phyloP scores from a whole-genome alignment of 768 basidiomycete species.

The Lactarius hengduanensis region DNA sequence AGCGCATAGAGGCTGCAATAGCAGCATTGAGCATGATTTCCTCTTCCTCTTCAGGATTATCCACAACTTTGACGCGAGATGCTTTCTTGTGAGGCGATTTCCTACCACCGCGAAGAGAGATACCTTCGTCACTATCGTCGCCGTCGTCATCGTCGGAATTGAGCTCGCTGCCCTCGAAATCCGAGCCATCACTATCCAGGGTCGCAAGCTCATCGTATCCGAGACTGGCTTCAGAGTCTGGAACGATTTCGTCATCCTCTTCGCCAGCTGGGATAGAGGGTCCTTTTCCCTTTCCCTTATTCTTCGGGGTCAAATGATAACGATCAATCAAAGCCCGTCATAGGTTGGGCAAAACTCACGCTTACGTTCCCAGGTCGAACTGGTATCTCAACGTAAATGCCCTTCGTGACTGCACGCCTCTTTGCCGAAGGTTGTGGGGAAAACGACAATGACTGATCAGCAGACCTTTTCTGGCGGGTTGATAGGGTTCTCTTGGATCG shows the following conservation, averaged over 20 bases:
- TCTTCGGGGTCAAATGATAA: slow-evolving; percentile 20
- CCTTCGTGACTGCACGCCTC: slow-evolving; percentile 26
- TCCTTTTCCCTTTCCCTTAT: slow-evolving; percentile 25
- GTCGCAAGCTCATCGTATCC: slow-evolving; percentile 23
- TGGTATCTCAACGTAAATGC: slow-evolving; percentile 32
- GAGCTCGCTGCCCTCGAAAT: slow-evolving; percentile 52
- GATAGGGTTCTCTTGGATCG: slow-evolving; percentile 20
- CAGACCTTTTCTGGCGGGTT: slow-evolving; percentile 27
- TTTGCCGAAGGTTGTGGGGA: slow-evolving; percentile 28
- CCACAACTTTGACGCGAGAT: slow-evolving; percentile 5
- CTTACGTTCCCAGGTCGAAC: slow-evolving; percentile 18
- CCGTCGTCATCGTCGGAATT: slow-evolving; percentile 34
- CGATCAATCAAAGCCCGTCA: slow-evolving; percentile 11
- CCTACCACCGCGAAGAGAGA: slow-evolving; percentile 4
- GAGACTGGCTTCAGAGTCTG: slow-evolving; percentile 54
- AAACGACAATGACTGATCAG: slow-evolving; percentile 36
- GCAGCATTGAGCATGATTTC: slow-evolving; percentile 55
- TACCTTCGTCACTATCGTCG: slow-evolving; percentile 18
- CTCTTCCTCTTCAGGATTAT: slow-evolving; percentile 31
- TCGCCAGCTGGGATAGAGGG: slow-evolving; percentile 1
- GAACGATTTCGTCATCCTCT: slow-evolving; percentile 32
- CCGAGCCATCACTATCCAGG: slow-evolving; percentile 32
- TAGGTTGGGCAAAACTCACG: slow-evolving; percentile 22
- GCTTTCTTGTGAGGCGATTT: slow-evolving; percentile 7
- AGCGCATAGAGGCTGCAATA: slow-evolving; percentile 49